Conservation (phyloP, 2,329 filamentous ascomycete genomes). For the Metarhizium album region DNA sequence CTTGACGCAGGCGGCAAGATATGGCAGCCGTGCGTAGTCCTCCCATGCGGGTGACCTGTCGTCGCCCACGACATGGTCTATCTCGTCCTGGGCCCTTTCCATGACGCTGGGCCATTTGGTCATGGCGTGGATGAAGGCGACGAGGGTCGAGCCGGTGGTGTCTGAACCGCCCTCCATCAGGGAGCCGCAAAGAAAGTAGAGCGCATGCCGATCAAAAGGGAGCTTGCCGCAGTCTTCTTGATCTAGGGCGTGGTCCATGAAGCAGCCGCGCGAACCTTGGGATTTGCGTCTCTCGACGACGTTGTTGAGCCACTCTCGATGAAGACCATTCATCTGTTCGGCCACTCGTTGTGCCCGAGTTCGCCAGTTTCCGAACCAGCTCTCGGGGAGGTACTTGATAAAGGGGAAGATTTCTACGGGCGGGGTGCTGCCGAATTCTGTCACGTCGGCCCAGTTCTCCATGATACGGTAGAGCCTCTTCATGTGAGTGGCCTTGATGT, state of each 20-base stretch:
- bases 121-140: slow-evolving; percentile 30
- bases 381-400: slow-evolving; percentile 30
- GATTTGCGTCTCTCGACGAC: slow-evolving; percentile 21
- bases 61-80: slow-evolving; percentile 26
- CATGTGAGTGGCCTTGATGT: slow-evolving; percentile 23
- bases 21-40: slow-evolving; percentile 28
- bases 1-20: slow-evolving; percentile 29
- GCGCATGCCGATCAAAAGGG: slow-evolving; percentile 18
- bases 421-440: slow-evolving; percentile 36
- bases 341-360: slow-evolving; percentile 24
- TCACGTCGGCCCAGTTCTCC: slow-evolving; percentile 30
- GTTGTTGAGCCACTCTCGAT: slow-evolving; percentile 23
- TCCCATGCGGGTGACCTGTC: slow-evolving; percentile 25
- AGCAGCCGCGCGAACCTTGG: slow-evolving; percentile 15
- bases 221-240: slow-evolving; percentile 18
- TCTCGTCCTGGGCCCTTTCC: slow-evolving; percentile 27
- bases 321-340: slow-evolving; percentile 29
- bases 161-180: slow-evolving; percentile 23
- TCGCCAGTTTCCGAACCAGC: slow-evolving; percentile 27
- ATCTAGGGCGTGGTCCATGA: slow-evolving; percentile 31
- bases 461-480: slow-evolving; percentile 28
- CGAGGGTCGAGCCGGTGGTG: slow-evolving; percentile 23
- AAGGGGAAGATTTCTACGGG: slow-evolving; percentile 37
- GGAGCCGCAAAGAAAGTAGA: slow-evolving; percentile 26
- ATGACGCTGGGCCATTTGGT: slow-evolving; percentile 26